phyloP scores from a whole-genome alignment of 148 eudicot species.

The Diospyros lotus region DNA sequence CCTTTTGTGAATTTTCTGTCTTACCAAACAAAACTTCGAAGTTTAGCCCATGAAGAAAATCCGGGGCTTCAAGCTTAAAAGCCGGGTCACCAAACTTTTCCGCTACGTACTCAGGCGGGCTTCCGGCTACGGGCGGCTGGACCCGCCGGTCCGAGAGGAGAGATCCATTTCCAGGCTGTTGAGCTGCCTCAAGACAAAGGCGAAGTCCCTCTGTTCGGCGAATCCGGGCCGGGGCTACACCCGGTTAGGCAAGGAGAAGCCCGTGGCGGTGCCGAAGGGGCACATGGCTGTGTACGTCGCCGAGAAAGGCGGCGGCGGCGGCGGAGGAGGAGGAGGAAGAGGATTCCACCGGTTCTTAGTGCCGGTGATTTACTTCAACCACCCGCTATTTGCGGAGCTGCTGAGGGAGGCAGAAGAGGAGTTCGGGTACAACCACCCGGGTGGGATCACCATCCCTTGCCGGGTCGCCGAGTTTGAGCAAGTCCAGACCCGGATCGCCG shows the following conservation, averaged over 20 bases:
- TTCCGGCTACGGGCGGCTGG: conserved; percentile 24
- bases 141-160: conserved; percentile 4
- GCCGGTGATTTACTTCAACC: conserved; percentile 76
- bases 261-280: conserved; percentile 56
- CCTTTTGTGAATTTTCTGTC: too few relatives aligned
- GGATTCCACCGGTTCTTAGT: conserved; percentile 43
- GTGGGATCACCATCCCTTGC: conserved; percentile 80
- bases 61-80: conserved; percentile 40
- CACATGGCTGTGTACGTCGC: conserved; percentile 81
- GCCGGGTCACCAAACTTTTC: conserved; percentile 31
- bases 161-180: conserved; percentile 28
- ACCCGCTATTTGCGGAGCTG: conserved; percentile 67
- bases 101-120: conserved; percentile 23
- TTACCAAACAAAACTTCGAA: too few relatives aligned
- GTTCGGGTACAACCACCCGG: conserved; percentile 76
- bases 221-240: conserved; percentile 22
- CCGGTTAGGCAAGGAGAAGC: background rate
- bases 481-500: conserved; percentile 56
- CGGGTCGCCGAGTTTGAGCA: conserved; percentile 77
- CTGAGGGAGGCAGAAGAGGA: conserved; percentile 65
- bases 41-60: conserved; percentile 4
- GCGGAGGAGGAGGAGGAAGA: too few relatives aligned
- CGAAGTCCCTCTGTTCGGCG: conserved; percentile 28
- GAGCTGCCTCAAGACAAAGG: conserved; percentile 29
- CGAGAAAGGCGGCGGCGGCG: conserved; percentile 48